Base-by-base conservation (phyloP, 495 filamentous ascomycete species). In the Daldinia concentrica region DNA sequence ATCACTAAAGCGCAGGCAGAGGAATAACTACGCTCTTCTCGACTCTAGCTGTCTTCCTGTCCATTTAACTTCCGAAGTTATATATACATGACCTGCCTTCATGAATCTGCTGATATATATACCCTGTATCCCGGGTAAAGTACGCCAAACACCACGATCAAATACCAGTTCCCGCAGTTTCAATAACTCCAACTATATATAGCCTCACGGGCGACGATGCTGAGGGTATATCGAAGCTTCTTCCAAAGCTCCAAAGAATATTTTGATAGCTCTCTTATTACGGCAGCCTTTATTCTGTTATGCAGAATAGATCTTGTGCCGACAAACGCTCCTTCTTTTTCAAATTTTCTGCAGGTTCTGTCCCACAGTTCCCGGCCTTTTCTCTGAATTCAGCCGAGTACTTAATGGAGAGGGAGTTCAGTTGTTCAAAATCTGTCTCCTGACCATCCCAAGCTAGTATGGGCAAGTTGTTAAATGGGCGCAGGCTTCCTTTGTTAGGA, bases 301-400 rank as follows among this genome's bases (percentile, higher is more conserved):
- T 15, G 58, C 79, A 80, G 59, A 80, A 79, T 15, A 79, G 55
- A 64, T 81, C 79, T 32, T 71, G 75, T 26, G 78, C 66, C 29
- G 68, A 74, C 41, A 43, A 45, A 34, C 59, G 62, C 50, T 71
- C 74, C n/a, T 36, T 67, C 34, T 26, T 0, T 37, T 71, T 73
- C 61, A 64, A 45, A 12, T 79, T 74, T 43, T 70, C 74, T 0
- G 55, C 29, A 4, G 66, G 37, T 36, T 79, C 59, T n/a, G 45
- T 56, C 5, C 77, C 74, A 55, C 83, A 86, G 2, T 74, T 74
- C 11, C 83, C 83, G 3, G 83, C 77, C 4, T 75, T 72, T 12
- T 63, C 69, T 32, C 82, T 79, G 55, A 86, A 85, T 50, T 79
- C 75, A 0, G 71, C 56, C 24, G 79, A 74, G 62, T 84, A 88